Percentiles rank a stretch among this genome's conserved stretches.
Evolutionary conservation across 2,329 filamentous ascomycete species (phyloP).

Genomic region (Cadophora sp.): DNA sequence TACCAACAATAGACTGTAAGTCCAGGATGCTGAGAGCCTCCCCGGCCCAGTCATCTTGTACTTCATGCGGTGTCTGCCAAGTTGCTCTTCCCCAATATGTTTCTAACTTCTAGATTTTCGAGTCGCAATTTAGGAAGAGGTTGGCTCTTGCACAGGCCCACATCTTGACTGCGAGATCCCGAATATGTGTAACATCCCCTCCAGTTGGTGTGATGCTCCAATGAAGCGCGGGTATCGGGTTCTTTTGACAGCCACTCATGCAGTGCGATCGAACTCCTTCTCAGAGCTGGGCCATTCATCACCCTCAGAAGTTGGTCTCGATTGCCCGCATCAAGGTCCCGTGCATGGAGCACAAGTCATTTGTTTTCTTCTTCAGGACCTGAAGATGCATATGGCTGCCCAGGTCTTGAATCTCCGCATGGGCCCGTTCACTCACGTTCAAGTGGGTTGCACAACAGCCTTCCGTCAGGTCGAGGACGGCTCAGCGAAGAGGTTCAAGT

Average conservation of each 20-base stretch:
- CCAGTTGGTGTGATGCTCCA: constrained; percentile 9
- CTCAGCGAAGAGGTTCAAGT: background rate
- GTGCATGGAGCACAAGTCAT: constrained; percentile 10
- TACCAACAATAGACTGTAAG: constrained; percentile 6
- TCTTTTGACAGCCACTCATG: constrained; percentile 20
- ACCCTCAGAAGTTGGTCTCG: background rate
- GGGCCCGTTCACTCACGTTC: constrained; percentile 6
- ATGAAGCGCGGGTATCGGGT: background rate
- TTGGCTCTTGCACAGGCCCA: background rate
- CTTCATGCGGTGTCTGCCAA: constrained; percentile 4
- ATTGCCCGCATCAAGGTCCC: background rate
- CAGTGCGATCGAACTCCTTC: background rate
- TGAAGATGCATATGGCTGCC: constrained; percentile 16
- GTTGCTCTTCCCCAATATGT: background rate
- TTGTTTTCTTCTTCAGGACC: constrained; percentile 19
- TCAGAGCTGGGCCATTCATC: background rate
- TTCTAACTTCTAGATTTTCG: background rate
- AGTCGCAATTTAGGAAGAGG: background rate
- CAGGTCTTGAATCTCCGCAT: constrained; percentile 7
- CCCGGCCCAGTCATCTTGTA: constrained; percentile 1
- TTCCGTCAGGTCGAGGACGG: constrained; percentile 4
- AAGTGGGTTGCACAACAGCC: background rate
- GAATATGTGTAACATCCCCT: constrained; percentile 18
- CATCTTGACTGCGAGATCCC: constrained; percentile 8
- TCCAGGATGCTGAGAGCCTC: background rate